Percentiles rank a stretch among this genome's conserved stretches.
Evolutionary conservation across 768 basidiomycete species (phyloP).

Genomic region (Xanthoconium purpureum): DNA sequence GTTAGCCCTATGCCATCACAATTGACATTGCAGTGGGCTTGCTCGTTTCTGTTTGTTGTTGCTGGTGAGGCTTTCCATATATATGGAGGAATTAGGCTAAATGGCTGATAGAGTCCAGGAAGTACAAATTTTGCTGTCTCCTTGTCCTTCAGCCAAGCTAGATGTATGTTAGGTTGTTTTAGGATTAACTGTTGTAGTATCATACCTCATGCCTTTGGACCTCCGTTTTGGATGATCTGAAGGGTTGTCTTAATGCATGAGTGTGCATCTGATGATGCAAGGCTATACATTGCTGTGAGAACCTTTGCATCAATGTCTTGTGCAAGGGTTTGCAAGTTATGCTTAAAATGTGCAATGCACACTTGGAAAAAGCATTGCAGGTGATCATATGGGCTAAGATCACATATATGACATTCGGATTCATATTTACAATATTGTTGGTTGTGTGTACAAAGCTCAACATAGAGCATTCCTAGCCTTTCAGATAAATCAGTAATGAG

Average conservation of each 20-base stretch:
- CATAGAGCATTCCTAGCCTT: conserved; percentile 8
- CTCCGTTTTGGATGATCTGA: not conserved
- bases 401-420: rapidly evolving
- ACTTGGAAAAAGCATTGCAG: not conserved
- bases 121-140: not conserved
- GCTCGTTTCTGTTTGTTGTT: conserved; percentile 7
- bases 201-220: not conserved
- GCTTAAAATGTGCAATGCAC: not conserved
- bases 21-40: conserved; percentile 2
- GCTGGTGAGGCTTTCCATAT: conserved; percentile 4
- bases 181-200: too few relatives aligned
- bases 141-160: conserved; percentile 4
- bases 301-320: not conserved
- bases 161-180: too few relatives aligned
- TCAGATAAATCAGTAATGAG: too few relatives aligned
- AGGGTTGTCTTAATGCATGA: not conserved
- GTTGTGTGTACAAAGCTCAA: not conserved
- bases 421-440: not conserved
- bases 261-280: conserved; percentile 1
- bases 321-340: not conserved
- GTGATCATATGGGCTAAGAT: conserved; percentile 7
- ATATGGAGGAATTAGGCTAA: not conserved
- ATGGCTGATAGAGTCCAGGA: not conserved
- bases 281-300: not conserved
- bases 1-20: not conserved